Conservation (phyloP, 768 basidiomycete genomes). For the Amanita rimosa region DNA sequence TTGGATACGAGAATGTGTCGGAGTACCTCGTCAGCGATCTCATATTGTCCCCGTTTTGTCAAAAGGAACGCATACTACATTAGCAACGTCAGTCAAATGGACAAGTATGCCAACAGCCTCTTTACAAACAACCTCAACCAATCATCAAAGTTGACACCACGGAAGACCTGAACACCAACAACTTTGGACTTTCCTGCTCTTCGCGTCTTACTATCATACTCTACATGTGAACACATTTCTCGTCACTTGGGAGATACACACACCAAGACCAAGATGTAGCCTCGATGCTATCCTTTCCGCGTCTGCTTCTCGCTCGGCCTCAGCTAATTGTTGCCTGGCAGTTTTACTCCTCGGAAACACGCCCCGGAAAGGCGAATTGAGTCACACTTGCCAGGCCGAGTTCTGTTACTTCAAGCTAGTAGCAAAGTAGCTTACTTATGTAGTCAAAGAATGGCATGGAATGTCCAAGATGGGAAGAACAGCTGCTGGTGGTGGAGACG, state of each 20-base stretch:
- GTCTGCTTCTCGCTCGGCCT: slow-evolving; percentile 36
- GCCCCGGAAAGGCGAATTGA: slow-evolving; percentile 45
- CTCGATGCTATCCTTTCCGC: slow-evolving; percentile 68
- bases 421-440: no score
- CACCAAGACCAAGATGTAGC: slow-evolving; percentile 67
- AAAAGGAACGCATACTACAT: slow-evolving; percentile 71
- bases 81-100: neutral
- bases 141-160: slow-evolving; percentile 71
- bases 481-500: no score
- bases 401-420: no score
- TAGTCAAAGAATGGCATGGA: no score
- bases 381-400: no score
- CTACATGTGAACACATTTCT: slow-evolving; percentile 17
- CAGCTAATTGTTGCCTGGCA: slow-evolving; percentile 20
- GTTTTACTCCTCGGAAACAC: slow-evolving; percentile 48
- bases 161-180: slow-evolving; percentile 51
- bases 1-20: slow-evolving; percentile 67
- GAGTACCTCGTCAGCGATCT: slow-evolving; percentile 63
- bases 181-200: slow-evolving; percentile 32
- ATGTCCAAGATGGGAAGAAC: no score
- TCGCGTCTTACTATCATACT: slow-evolving; percentile 42
- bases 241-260: slow-evolving; percentile 10
- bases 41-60: slow-evolving; percentile 50
- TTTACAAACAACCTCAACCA: slow-evolving; percentile 76
- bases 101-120: slow-evolving; percentile 9